Conservation (phyloP, 192 early-diverging fungal genomes). For the Entomortierella parvispora region DNA sequence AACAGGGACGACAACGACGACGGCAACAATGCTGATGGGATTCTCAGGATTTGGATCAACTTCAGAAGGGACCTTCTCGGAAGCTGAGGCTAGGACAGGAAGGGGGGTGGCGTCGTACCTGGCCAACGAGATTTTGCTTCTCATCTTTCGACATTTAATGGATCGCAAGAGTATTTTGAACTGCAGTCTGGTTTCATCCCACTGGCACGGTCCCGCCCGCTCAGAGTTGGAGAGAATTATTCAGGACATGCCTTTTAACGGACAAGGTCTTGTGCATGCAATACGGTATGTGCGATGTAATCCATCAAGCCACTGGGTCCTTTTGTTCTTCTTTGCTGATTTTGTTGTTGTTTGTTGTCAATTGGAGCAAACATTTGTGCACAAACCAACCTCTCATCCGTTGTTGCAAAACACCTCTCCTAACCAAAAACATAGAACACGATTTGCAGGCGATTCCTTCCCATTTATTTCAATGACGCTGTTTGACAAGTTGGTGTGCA, state of each 20-base stretch:
- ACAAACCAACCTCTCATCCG: no score
- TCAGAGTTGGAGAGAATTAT: slow-evolving; percentile 19
- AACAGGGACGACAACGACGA: no score
- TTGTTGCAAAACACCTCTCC: no score
- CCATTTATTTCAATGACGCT: slow-evolving; percentile 37
- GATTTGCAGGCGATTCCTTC: slow-evolving; percentile 35
- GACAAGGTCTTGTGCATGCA: slow-evolving; percentile 38
- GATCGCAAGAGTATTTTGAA: slow-evolving; percentile 39
- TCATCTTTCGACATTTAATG: slow-evolving; percentile 40
- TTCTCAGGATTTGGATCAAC: no score
- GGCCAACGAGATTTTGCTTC: slow-evolving; percentile 21
- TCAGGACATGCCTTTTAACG: slow-evolving; percentile 40
- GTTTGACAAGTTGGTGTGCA: slow-evolving; percentile 42
- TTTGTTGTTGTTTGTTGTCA: neutral
- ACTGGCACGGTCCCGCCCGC: slow-evolving; percentile 38
- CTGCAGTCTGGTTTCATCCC: slow-evolving; percentile 39
- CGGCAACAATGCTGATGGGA: no score
- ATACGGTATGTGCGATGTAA: slow-evolving; percentile 21
- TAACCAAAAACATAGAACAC: no score
- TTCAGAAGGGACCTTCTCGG: no score
- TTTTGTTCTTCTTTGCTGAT: neutral
- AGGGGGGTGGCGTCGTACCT: slow-evolving; percentile 13
- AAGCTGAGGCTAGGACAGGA: neutral
- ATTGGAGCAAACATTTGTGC: no score
- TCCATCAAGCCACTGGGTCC: neutral